Conservation (phyloP, 306 rosid species). For the Aeschynomene evenia region DNA sequence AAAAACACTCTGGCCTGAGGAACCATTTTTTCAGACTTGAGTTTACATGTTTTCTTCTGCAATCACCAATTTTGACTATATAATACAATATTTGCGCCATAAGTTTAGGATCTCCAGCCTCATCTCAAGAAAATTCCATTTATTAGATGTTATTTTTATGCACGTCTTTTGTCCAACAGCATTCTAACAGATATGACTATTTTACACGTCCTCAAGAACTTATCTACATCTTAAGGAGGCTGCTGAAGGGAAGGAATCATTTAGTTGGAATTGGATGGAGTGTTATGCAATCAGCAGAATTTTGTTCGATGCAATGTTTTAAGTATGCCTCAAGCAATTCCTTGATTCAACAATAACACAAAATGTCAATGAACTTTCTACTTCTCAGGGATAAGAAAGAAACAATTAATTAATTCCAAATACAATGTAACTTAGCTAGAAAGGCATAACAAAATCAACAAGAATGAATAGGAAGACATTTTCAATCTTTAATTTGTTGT, state of each 20-base stretch:
- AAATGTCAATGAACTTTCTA: not conserved
- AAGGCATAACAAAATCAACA: conserved; percentile 8
- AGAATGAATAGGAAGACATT: not conserved
- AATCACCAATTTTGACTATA: not conserved
- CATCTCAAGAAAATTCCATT: not conserved
- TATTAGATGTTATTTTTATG: not conserved
- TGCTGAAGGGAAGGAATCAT: conserved; percentile 20
- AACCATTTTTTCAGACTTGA: not conserved
- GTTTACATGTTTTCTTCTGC: not conserved
- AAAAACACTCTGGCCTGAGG: not conserved
- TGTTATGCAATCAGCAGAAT: not conserved
- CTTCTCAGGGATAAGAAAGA: not conserved
- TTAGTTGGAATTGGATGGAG: not conserved
- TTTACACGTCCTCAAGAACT: not conserved
- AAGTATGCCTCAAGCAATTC: conserved; percentile 8
- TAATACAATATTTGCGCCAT: not conserved
- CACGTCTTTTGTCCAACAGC: not conserved
- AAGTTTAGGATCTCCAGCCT: conserved; percentile 22
- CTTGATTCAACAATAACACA: conserved; percentile 15
- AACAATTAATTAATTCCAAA: not conserved
- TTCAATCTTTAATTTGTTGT: not conserved
- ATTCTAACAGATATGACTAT: not conserved
- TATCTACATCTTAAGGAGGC: conserved; percentile 12
- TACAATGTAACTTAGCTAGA: not conserved
- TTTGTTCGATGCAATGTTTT: not conserved